Conservation (phyloP, 2,329 filamentous ascomycete species). For the Parascedosporium putredinis region DNA sequence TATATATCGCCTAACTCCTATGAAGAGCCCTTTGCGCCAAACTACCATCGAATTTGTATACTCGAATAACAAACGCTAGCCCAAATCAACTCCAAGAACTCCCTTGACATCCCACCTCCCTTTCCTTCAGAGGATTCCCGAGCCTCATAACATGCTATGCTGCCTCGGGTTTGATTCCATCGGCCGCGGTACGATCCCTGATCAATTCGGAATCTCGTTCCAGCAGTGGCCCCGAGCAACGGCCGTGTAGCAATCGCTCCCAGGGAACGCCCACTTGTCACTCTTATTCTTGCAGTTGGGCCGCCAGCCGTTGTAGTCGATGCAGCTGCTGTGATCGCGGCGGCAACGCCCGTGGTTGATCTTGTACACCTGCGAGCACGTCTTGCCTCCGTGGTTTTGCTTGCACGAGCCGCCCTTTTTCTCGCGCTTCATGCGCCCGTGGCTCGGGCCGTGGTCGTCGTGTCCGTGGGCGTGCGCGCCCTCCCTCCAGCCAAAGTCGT, state of each 20-base stretch:
- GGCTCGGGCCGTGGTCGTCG: not conserved
- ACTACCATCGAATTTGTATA: too few relatives aligned
- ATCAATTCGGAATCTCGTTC: constrained; percentile 5
- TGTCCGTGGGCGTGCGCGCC: constrained; percentile 9
- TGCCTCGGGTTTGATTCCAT: not conserved
- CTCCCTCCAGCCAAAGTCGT: constrained; percentile 12
- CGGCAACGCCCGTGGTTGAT: constrained; percentile 9
- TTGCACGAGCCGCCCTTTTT: constrained; percentile 9
- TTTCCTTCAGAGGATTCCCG: too few relatives aligned
- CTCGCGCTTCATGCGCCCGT: constrained; percentile 1
- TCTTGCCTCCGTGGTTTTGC: constrained; percentile 9
- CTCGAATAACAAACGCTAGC: too few relatives aligned
- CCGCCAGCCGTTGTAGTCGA: constrained; percentile 9
- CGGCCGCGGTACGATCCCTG: too few relatives aligned
- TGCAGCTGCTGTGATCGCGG: constrained; percentile 7
- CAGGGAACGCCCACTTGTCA: constrained; percentile 4
- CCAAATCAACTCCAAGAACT: too few relatives aligned
- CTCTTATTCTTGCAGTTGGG: constrained; percentile 7
- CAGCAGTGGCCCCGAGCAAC: constrained; percentile 10
- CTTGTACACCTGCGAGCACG: constrained; percentile 8
- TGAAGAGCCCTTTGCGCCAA: too few relatives aligned
- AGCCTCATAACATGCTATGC: not conserved
- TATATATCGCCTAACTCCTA: too few relatives aligned
- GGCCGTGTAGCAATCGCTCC: constrained; percentile 4
- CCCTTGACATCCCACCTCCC: too few relatives aligned